Conservation (phyloP, 371 early-diverging fungal species). For the Mucor piriformis region DNA sequence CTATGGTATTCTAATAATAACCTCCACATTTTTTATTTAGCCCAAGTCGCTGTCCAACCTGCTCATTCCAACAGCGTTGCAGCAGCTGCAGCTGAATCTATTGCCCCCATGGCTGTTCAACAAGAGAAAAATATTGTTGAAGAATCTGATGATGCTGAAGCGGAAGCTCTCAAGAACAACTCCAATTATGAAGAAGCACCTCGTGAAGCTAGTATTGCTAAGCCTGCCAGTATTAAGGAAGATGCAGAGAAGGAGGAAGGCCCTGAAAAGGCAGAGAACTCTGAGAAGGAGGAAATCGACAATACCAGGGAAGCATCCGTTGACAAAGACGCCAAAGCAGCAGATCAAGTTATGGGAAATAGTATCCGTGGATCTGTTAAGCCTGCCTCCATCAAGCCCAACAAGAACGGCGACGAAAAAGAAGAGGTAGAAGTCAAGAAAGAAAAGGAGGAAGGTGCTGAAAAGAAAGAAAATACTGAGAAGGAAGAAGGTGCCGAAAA, state of each 20-base stretch:
- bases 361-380: too few species aligned
- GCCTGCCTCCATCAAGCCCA: neutral
- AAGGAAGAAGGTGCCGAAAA: constrained; percentile 2
- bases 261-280: neutral
- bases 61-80: neutral
- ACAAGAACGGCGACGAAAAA: too few species aligned
- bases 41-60: neutral
- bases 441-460: neutral
- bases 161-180: neutral
- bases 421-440: too few species aligned
- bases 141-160: constrained; percentile 3
- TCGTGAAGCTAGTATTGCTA: neutral
- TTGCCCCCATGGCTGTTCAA: neutral
- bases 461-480: neutral
- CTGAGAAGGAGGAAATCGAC: neutral
- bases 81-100: neutral
- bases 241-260: constrained; percentile 3
- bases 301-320: neutral
- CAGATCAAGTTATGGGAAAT: too few species aligned
- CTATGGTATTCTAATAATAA: too few species aligned
- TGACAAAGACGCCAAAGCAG: too few species aligned
- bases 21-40: neutral
- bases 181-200: constrained; percentile 9
- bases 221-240: constrained; percentile 5
- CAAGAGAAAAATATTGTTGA: too few species aligned